Evolutionary conservation across 2,329 filamentous ascomycete species (phyloP).

Genomic region (Boeremia lycopersici): DNA sequence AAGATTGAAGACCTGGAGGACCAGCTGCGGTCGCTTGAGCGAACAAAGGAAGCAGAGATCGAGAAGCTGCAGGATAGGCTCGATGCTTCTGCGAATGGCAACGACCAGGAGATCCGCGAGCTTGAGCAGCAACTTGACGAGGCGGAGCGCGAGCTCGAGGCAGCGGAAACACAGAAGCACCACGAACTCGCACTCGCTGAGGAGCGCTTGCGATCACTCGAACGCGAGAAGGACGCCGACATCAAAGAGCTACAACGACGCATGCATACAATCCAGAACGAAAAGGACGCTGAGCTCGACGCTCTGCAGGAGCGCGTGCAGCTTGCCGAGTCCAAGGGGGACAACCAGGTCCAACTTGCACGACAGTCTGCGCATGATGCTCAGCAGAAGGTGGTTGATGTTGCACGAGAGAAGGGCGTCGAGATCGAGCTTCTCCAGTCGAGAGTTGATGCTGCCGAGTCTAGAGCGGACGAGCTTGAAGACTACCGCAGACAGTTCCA

Average conservation of each 20-base stretch:
- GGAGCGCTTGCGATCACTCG: constrained; percentile 38
- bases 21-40: constrained; percentile 30
- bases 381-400: constrained; percentile 44
- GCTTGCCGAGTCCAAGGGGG: constrained; percentile 48
- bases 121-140: constrained; percentile 50
- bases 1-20: constrained; percentile 44
- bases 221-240: constrained; percentile 47
- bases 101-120: constrained; percentile 58
- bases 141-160: constrained; percentile 36
- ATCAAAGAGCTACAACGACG: constrained; percentile 44
- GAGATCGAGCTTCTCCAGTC: constrained; percentile 46
- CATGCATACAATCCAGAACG: constrained; percentile 36
- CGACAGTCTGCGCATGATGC: constrained; percentile 49
- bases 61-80: constrained; percentile 50
- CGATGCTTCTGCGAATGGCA: constrained; percentile 45
- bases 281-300: constrained; percentile 50
- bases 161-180: constrained; percentile 35
- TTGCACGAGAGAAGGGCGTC: constrained; percentile 47
- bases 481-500: constrained; percentile 43
- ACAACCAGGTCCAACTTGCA: constrained; percentile 49
- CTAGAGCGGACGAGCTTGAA: constrained; percentile 45
- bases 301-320: constrained; percentile 49
- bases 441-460: constrained; percentile 43
- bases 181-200: constrained; percentile 38
- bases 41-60: constrained; percentile 51